Evolutionary conservation across 805 yeast genomes (phyloP).

Genomic region (Jamesozyma hellenica): DNA sequence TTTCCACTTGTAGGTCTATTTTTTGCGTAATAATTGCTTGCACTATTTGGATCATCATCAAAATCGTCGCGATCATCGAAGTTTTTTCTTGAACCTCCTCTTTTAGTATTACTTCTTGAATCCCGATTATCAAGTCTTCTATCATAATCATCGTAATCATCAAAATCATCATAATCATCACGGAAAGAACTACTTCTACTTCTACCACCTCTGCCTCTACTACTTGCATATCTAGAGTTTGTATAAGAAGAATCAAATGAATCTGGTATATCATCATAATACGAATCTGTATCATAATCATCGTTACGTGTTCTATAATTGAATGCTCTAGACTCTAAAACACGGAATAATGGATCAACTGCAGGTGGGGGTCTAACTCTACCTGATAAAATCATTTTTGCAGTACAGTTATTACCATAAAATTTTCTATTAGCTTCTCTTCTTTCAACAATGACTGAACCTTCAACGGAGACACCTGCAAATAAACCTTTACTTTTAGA

Average conservation of each 20-base stretch:
- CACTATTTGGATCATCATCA: conserved; percentile 31
- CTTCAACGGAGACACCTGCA: conserved; percentile 96
- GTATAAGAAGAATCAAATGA: conserved; percentile 32
- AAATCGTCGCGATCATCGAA: conserved; percentile 5
- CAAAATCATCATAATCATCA: conserved; percentile 19
- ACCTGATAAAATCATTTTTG: conserved; percentile 76
- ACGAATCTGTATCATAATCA: conserved; percentile 54
- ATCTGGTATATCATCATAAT: conserved; percentile 47
- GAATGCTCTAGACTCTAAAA: conserved; percentile 79
- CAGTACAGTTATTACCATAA: conserved; percentile 81
- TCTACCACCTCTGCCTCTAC: conserved; percentile 10
- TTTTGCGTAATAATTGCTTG: conserved; percentile 32
- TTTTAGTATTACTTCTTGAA: conserved; percentile 5
- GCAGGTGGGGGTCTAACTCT: conserved; percentile 89
- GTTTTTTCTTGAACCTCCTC: conserved; percentile 1
- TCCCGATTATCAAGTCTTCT: conserved; percentile 7
- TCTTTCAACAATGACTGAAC: conserved; percentile 92
- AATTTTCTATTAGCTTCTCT: conserved; percentile 94
- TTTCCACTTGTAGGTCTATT: conserved; percentile 21
- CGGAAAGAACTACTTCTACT: conserved; percentile 9
- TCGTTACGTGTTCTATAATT: conserved; percentile 42
- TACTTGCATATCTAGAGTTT: conserved; percentile 17
- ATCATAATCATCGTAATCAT: conserved; percentile 18
- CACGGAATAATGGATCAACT: conserved; percentile 76
- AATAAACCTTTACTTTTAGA: conserved; percentile 93